Evolutionary conservation across 805 yeast genomes (phyloP).

Genomic region (Ogataea ganodermae): DNA sequence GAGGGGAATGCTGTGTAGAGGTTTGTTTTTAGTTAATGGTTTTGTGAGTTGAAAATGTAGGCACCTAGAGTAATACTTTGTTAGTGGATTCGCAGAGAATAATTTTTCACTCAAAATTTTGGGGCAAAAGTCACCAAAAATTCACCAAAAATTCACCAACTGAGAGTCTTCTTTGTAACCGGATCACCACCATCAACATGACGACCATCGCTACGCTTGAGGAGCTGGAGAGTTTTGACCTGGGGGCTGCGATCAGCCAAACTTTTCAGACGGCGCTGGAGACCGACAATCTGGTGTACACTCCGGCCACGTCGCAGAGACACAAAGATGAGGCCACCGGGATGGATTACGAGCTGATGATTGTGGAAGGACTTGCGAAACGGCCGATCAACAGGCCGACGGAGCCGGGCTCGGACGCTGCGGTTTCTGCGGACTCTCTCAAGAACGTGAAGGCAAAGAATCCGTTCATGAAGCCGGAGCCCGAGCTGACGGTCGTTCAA

Average conservation of each 20-base stretch:
- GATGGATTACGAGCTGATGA: conserved; percentile 34
- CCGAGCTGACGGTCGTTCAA: conserved; percentile 62
- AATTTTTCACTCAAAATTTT: no score
- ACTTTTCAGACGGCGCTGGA: conserved; percentile 28
- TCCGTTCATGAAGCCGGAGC: conserved; percentile 84
- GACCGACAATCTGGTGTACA: conserved; percentile 29
- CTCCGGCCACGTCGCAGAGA: conserved; percentile 23
- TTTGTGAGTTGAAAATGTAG: not conserved
- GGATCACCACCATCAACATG: conserved; percentile 17
- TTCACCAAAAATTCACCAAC: no score
- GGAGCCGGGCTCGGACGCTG: conserved; percentile 36
- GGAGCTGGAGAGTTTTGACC: conserved; percentile 24
- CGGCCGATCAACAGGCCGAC: conserved; percentile 40
- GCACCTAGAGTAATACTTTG: no score
- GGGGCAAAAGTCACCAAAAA: no score
- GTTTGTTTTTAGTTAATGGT: not conserved
- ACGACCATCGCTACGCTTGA: conserved; percentile 19
- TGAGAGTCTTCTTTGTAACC: not conserved
- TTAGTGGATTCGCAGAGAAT: no score
- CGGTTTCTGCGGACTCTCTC: conserved; percentile 38
- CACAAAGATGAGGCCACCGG: conserved; percentile 25
- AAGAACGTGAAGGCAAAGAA: conserved; percentile 43
- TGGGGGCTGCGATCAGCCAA: conserved; percentile 17
- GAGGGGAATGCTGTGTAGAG: conserved; percentile 43
- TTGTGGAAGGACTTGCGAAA: conserved; percentile 35